Conservation (phyloP, 164 flowering plant species). For the Paratinospora sagittata region DNA sequence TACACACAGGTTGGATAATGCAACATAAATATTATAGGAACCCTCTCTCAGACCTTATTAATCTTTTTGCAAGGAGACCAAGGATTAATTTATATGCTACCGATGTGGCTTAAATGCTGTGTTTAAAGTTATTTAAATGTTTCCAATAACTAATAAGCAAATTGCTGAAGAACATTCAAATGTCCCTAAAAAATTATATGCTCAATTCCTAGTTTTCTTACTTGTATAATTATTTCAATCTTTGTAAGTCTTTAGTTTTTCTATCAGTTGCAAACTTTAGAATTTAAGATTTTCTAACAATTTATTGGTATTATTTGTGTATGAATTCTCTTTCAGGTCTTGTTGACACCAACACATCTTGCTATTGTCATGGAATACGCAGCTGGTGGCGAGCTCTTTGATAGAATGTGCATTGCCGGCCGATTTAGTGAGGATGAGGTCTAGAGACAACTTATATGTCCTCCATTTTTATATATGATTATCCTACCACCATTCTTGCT, state of each 20-base stretch:
- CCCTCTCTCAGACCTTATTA: no score
- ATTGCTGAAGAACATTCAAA: no score
- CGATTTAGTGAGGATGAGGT: slow-evolving; percentile 82
- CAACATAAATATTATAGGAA: no score
- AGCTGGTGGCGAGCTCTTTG: slow-evolving; percentile 76
- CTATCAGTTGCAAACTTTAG: no score
- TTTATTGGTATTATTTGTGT: no score
- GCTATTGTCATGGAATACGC: slow-evolving; percentile 83
- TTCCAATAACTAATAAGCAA: not conserved
- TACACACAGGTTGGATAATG: no score
- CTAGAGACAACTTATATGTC: not conserved
- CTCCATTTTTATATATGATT: slow-evolving; percentile 2
- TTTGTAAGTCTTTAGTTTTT: no score
- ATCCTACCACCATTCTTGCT: not conserved
- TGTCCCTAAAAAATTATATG: no score
- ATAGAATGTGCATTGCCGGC: slow-evolving; percentile 63
- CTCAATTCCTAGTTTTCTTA: no score
- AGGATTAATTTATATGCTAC: not conserved
- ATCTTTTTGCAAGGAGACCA: no score
- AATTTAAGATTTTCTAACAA: no score
- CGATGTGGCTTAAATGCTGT: not conserved
- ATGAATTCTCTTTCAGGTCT: slow-evolving; percentile 38
- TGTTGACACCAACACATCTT: slow-evolving; percentile 52
- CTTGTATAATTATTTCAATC: no score
- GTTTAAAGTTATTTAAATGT: not conserved